Conservation (phyloP, 2,329 filamentous ascomycete genomes). For the Hawksworthiomyces lignivorus region DNA sequence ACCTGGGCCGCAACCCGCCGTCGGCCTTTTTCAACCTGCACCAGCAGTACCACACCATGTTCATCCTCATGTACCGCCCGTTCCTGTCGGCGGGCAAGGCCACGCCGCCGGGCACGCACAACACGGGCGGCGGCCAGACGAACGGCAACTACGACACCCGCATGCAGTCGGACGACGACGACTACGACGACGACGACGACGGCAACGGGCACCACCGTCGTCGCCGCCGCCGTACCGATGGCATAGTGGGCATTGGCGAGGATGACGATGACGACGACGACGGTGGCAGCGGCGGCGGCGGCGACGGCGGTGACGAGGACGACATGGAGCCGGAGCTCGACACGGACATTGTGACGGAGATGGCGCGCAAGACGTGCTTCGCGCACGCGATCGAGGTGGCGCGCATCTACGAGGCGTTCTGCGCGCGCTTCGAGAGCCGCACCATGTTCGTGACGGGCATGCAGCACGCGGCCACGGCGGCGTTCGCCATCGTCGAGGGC, state of each 20-base stretch:
- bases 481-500: constrained; percentile 9
- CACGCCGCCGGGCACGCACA: constrained; percentile 3
- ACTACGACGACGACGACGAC: not conserved
- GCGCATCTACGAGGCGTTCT: constrained; percentile 9
- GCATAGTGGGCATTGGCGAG: too few species aligned
- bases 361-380: constrained; percentile 9
- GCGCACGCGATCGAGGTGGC: constrained; percentile 9
- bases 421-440: constrained; percentile 6
- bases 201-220: too few species aligned
- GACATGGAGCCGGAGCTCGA: constrained; percentile 3
- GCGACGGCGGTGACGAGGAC: not conserved
- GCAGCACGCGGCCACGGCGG: constrained; percentile 11
- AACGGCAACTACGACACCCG: too few species aligned
- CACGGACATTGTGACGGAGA: constrained; percentile 6
- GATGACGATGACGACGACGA: not conserved
- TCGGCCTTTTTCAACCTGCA: constrained; percentile 8
- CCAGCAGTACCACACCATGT: constrained; percentile 10
- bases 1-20: constrained; percentile 15
- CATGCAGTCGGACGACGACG: too few species aligned
- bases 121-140: not conserved
- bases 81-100: constrained; percentile 9
- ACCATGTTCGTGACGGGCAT: constrained; percentile 12
- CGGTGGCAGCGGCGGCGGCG: not conserved
- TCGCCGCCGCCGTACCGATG: too few species aligned
- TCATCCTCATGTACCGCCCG: constrained; percentile 8